Evolutionary conservation across 2,329 filamentous ascomycete genomes (phyloP).

Genomic region (Penicillium frequentans): DNA sequence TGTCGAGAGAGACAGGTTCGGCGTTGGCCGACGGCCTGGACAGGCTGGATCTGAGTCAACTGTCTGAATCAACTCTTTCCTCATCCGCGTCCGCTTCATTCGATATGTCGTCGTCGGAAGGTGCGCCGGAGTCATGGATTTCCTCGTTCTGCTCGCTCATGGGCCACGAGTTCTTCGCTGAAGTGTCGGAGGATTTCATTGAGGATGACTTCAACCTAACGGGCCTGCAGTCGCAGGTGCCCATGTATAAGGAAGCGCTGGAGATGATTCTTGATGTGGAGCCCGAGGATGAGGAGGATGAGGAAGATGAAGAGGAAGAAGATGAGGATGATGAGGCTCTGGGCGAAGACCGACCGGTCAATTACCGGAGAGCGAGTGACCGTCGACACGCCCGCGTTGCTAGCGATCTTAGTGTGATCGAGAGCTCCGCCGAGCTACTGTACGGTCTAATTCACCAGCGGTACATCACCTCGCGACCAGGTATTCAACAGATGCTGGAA

Average conservation of each 20-base stretch:
- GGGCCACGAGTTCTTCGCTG: slow-evolving; percentile 97
- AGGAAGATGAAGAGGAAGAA: slow-evolving; percentile 66
- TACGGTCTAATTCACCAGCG: slow-evolving; percentile 98
- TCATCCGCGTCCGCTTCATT: slow-evolving; percentile 40
- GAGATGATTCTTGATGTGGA: slow-evolving; percentile 99
- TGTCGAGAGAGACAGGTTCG: slow-evolving; percentile 48
- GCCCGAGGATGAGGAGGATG: slow-evolving; percentile 77
- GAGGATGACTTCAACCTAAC: slow-evolving; percentile 99
- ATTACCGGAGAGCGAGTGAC: slow-evolving; percentile 57
- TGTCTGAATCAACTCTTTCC: slow-evolving; percentile 45
- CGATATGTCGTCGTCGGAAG: slow-evolving; percentile 47
- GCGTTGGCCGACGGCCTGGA: slow-evolving; percentile 50
- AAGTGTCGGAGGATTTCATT: slow-evolving; percentile 98
- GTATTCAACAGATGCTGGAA: slow-evolving; percentile 98
- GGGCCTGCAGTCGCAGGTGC: slow-evolving; percentile 88
- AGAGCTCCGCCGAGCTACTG: slow-evolving; percentile 95
- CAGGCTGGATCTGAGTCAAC: slow-evolving; percentile 48
- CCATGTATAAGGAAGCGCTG: slow-evolving; percentile 98
- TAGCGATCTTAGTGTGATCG: slow-evolving; percentile 91
- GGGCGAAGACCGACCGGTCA: slow-evolving; percentile 52
- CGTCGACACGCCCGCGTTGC: slow-evolving; percentile 82
- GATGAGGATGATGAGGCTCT: slow-evolving; percentile 69
- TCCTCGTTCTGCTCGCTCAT: slow-evolving; percentile 93
- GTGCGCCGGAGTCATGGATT: slow-evolving; percentile 87
- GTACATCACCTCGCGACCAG: slow-evolving; percentile 93